Conservation (phyloP, 441 rosid species). For the Codiaeum variegatum region DNA sequence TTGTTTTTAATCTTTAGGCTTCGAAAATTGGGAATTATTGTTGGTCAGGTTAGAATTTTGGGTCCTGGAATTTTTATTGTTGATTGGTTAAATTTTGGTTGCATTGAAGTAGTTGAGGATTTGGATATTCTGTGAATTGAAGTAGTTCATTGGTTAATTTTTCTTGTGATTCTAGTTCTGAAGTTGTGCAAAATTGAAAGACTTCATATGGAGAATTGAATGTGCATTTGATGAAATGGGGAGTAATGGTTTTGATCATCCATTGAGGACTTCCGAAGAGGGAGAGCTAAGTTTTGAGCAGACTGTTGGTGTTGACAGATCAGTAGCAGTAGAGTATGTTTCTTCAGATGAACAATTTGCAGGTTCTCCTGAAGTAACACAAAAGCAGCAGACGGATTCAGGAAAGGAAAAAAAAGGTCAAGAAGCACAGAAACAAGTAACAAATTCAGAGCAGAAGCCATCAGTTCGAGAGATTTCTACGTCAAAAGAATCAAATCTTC, state of each 20-base stretch:
- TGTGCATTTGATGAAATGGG: constrained; percentile 38
- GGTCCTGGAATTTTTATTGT: not conserved
- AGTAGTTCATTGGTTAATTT: not conserved
- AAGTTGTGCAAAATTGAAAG: constrained; percentile 15
- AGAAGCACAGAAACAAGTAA: constrained; percentile 1
- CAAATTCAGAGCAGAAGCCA: constrained; percentile 32
- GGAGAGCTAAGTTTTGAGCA: constrained; percentile 27
- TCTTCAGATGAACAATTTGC: constrained; percentile 30
- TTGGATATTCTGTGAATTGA: constrained; percentile 9
- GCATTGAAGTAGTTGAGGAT: not conserved
- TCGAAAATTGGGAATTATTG: not conserved
- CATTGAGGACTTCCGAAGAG: constrained; percentile 33
- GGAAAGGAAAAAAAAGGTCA: constrained; percentile 14
- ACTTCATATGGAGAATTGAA: constrained; percentile 4
- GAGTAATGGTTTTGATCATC: constrained; percentile 44
- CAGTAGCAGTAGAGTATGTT: constrained; percentile 22
- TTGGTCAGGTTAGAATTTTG: not conserved
- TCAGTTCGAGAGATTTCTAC: constrained; percentile 31
- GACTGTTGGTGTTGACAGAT: constrained; percentile 24
- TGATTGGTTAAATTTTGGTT: not conserved
- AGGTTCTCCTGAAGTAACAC: constrained; percentile 8
- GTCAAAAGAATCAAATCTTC: constrained; percentile 20
- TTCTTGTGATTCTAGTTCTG: constrained; percentile 9
- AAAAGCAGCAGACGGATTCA: constrained; percentile 16
- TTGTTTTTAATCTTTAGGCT: not conserved